Percentiles rank a stretch among this genome's conserved stretches.
Evolutionary conservation across 2,329 filamentous ascomycete species (phyloP).

Genomic region (Pyrenochaeta sp.): DNA sequence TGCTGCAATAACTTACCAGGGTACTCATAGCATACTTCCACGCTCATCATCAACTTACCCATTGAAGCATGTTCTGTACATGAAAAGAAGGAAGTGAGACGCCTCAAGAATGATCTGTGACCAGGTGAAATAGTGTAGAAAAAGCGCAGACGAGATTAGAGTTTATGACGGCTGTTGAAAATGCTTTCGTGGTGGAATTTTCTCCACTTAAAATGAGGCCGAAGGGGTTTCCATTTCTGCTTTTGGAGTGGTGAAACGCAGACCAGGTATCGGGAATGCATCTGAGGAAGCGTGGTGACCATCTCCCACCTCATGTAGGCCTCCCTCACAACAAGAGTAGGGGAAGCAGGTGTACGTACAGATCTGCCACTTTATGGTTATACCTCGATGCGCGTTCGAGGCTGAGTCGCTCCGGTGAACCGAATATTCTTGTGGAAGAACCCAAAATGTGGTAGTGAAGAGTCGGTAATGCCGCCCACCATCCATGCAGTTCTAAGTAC

Average conservation of each 20-base stretch:
- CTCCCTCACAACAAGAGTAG: neutral
- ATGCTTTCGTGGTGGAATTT: constrained; percentile 4
- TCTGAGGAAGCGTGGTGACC: neutral
- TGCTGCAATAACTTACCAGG: constrained; percentile 28
- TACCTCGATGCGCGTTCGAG: neutral
- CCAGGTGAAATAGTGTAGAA: constrained; percentile 11
- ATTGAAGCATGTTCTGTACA: constrained; percentile 16
- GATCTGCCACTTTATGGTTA: neutral
- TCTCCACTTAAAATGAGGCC: constrained; percentile 16
- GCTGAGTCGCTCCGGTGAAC: neutral
- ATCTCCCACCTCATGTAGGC: neutral
- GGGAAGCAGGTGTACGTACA: neutral
- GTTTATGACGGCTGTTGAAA: neutral
- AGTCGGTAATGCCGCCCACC: too few relatives aligned
- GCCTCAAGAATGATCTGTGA: constrained; percentile 11
- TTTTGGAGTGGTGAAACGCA: constrained; percentile 14
- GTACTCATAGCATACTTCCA: constrained; percentile 32
- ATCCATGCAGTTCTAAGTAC: neutral
- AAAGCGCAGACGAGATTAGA: constrained; percentile 6
- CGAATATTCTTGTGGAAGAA: too few relatives aligned
- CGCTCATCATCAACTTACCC: constrained; percentile 15
- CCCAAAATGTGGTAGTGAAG: neutral
- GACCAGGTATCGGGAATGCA: neutral
- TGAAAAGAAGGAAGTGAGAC: constrained; percentile 16
- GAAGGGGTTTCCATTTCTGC: constrained; percentile 2